A percentile compares a stretch with the other conserved stretches of the same genome.
Conservation (phyloP, 352 stramenopile species). For the Phytophthora citrophthora region DNA sequence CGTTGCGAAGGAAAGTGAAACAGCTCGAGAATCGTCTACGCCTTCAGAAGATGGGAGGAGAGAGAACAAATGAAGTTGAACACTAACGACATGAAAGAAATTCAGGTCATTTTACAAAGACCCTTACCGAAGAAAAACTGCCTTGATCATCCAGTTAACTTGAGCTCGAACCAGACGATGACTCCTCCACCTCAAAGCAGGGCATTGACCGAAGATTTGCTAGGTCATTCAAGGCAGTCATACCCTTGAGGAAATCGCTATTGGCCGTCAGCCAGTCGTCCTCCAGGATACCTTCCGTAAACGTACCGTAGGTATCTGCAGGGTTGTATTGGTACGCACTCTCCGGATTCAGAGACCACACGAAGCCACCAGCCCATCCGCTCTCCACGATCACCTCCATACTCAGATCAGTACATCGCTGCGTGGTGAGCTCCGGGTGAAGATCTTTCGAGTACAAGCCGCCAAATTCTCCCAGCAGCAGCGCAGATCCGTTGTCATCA, state of each 20-base stretch:
- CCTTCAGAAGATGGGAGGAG: conserved; percentile 49
- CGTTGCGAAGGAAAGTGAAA: conserved; percentile 65
- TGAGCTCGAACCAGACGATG: conserved; percentile 33
- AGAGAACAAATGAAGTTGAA: conserved; percentile 2
- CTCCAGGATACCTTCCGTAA: conserved; percentile 53
- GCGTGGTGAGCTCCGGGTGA: conserved; percentile 52
- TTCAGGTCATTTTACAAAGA: conserved; percentile 10
- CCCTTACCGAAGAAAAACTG: conserved; percentile 2
- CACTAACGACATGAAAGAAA: conserved; percentile 1
- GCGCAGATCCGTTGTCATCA: conserved; percentile 49
- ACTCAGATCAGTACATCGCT: conserved; percentile 53
- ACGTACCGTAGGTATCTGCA: conserved; percentile 41
- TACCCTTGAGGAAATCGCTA: conserved; percentile 43
- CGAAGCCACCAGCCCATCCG: conserved; percentile 58
- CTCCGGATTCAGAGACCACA: conserved; percentile 72
- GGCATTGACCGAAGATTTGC: conserved; percentile 47
- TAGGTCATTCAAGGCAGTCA: conserved; percentile 46
- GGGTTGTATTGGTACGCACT: conserved; percentile 66
- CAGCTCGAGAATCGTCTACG: conserved; percentile 67
- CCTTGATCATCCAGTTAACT: conserved; percentile 10
- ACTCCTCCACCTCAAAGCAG: conserved; percentile 49
- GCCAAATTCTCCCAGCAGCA: conserved; percentile 67
- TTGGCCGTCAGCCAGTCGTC: conserved; percentile 63
- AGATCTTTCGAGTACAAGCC: conserved; percentile 60
- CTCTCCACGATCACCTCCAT: conserved; percentile 53